Base-by-base conservation (phyloP, 805 yeast species). In the Tanozyma kutaoensis region DNA sequence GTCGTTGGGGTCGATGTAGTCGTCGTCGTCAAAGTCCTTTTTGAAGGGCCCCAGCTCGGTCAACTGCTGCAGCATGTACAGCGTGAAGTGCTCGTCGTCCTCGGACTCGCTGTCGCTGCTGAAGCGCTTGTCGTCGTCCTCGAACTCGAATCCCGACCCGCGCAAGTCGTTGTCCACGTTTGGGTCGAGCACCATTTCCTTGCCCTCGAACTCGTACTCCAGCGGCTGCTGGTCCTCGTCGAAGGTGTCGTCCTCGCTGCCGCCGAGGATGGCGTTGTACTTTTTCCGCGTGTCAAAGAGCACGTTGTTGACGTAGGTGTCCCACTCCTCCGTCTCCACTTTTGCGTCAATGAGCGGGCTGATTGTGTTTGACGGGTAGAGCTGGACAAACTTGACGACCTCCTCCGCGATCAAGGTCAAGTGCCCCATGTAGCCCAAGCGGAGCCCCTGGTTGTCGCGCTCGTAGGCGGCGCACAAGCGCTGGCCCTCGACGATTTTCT, bases 181-280 rank as follows among this genome's bases (percentile, higher is more conserved):
- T 7, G 50, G 45, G 27, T 55, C 56, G 21, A 52, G 48, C 7
- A 43, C 42, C 28, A 46, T 56, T 5, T 48, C 57, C 15, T 48
- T 53, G 2, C 47, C 51, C 2, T 12, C 11, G 12, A 12, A 5
- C 11, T 5, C 4, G 13, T 52, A 25, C 13, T 11, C 12, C 11
- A 23, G 5, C 13, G 4, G 5, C 9, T 23, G 18, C 14, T 8
- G 4, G n/a, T 23, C 25, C 9, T 66, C 74, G 20, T 39, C 43
- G 15, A 39, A 37, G 4, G 40, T 36, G 15, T 60, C 72, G 14
- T 61, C 69, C 16, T 37, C 42, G 15, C 42, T 36, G n/a, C 88
- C 93, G 13, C 98, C 98, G 23, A 91, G 62, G 18, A 88, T 78
- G 8, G 95, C 85, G 50, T 88, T 91, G 52, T 91, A 91, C 55